Evolutionary conservation across 805 yeast species (phyloP), one percentile per base, ranked within the genome.

Genomic region (Brettanomyces bruxellensis): DNA sequence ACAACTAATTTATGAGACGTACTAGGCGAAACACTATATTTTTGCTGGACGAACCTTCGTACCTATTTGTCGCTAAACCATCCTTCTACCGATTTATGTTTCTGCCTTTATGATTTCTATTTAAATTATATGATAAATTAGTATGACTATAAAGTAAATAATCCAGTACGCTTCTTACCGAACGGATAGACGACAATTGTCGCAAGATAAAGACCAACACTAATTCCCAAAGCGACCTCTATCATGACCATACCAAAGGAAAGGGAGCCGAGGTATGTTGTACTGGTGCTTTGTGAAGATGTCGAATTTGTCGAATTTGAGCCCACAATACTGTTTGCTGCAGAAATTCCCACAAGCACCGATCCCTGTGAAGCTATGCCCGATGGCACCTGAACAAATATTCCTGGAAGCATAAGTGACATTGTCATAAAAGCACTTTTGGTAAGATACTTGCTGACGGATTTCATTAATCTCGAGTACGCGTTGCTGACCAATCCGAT

Each of bases 341-440:
- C 74, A 32, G 70, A 67, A 13, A 91, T 73, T 47, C 98, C 98
- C 0, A 95, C 76, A 9, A 90, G 71, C 44, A 91, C 72, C 3
- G 95, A 78, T 35, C 95, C 85, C 56, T 89, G 91, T 0, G 95
- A 81, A 2, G 97, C 96, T 49, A 91, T 81, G 62, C 97, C 97
- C 1, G 91, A 82, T 3, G 98, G 98, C 40, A 91, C 97, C 62
- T 86, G 95, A 3, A 88, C 95, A 59, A 91, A 90, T 41, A 91
- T 87, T 0, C 91, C 98, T 0, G 98, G 98, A 46, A 91, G 66
- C 96, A 91, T 91, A 5, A 96, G 93, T 24, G 95, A 83, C 25
- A 90, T 95, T 0, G 98, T 96, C 68, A 91, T 78, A 28, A 60
- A 58, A 5, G 65, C 51, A 3, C 63, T 57, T 4, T 48, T 38